phyloP scores from a whole-genome alignment of 2,329 filamentous ascomycete genomes.

The Cordyceps cateniannulata region DNA sequence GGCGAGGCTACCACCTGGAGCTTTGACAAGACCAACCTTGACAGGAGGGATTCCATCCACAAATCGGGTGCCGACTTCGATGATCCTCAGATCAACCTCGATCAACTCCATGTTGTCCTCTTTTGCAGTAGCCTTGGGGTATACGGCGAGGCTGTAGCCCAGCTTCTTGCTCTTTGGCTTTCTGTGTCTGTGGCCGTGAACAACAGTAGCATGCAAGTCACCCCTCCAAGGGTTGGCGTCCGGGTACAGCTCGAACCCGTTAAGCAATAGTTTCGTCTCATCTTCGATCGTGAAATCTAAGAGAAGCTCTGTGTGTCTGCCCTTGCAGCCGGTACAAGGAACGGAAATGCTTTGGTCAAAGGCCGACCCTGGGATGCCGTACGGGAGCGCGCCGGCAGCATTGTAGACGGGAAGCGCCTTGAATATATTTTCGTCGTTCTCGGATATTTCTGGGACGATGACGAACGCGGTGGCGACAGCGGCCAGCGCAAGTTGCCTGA shows the following conservation, averaged over 20 bases:
- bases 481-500: conserved; percentile 27
- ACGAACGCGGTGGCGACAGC: conserved; percentile 41
- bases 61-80: conserved; percentile 52
- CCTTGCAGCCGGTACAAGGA: conserved; percentile 48
- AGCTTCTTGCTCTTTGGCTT: conserved; percentile 33
- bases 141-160: conserved; percentile 42
- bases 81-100: conserved; percentile 49
- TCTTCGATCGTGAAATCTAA: conserved; percentile 49
- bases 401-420: conserved; percentile 31
- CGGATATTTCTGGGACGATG: conserved; percentile 43
- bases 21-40: conserved; percentile 56
- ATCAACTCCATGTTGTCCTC: conserved; percentile 47
- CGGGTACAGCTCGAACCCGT: conserved; percentile 56
- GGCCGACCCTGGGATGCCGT: conserved; percentile 29
- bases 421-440: conserved; percentile 36
- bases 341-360: conserved; percentile 38
- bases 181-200: conserved; percentile 29
- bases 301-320: conserved; percentile 38
- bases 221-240: conserved; percentile 39
- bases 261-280: conserved; percentile 46
- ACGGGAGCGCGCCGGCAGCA: conserved; percentile 20
- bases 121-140: conserved; percentile 39
- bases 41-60: conserved; percentile 49
- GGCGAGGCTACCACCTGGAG: conserved; percentile 45
- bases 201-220: conserved; percentile 39